A percentile compares a stretch with the other conserved stretches of the same genome.
Evolutionary conservation across 768 basidiomycete genomes (phyloP).

Genomic region (Boletus coccyginus): DNA sequence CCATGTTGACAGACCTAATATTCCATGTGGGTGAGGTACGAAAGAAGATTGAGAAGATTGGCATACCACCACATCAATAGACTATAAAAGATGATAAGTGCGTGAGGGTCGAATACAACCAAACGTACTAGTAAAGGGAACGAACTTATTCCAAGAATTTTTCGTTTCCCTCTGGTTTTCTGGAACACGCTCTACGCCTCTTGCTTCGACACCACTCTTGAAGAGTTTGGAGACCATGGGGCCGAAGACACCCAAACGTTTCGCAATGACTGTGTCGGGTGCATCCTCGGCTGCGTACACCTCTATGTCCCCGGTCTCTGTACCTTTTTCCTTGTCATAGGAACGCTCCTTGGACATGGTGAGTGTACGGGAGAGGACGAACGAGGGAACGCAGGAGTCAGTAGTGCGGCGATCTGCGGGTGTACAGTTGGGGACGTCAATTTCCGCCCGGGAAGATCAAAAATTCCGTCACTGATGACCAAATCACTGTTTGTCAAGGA

Average conservation of each 20-base stretch:
- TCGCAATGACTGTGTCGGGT: slow-evolving; percentile 27
- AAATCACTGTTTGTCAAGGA: too few species aligned
- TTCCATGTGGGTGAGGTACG: background rate
- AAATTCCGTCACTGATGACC: too few species aligned
- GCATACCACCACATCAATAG: slow-evolving; percentile 46
- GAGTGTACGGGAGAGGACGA: background rate
- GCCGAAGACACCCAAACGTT: slow-evolving; percentile 30
- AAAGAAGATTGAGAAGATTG: background rate
- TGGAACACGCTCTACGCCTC: slow-evolving; percentile 53
- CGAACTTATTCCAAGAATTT: slow-evolving; percentile 45
- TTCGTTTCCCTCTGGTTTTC: slow-evolving; percentile 46
- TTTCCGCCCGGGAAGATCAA: too few species aligned
- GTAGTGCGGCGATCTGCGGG: too few species aligned
- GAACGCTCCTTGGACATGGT: slow-evolving; percentile 6
- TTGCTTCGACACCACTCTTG: slow-evolving; percentile 48
- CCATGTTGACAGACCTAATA: slow-evolving; percentile 49
- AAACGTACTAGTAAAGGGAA: background rate
- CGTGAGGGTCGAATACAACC: background rate
- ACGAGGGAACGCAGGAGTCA: too few species aligned
- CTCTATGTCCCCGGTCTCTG: background rate
- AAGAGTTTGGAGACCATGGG: slow-evolving; percentile 40
- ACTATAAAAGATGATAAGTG: slow-evolving; percentile 23
- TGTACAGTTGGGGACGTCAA: too few species aligned
- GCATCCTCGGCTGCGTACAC: slow-evolving; percentile 20
- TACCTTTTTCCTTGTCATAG: slow-evolving; percentile 23